These are phyloP conservation scores for Paecilomyces niveus DNA, from an alignment of 2,329 filamentous ascomycete species.

Conservation along the genomic window DNA sequence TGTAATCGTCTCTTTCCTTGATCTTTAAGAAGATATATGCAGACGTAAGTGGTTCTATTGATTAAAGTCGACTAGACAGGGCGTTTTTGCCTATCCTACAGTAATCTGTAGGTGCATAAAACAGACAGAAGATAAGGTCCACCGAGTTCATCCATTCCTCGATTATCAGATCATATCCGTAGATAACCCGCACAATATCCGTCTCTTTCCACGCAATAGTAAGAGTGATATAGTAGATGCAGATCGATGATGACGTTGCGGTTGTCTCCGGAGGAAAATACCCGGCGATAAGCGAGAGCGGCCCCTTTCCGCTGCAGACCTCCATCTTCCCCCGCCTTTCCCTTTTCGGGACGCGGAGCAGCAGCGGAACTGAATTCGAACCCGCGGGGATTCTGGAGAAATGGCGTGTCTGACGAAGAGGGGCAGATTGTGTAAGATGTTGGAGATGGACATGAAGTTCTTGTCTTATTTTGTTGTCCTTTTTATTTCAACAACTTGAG, in stretches of 20 bases:
- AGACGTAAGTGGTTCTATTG: too few species aligned
- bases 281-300: constrained; percentile 12
- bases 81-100: too few species aligned
- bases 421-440: neutral
- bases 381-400: neutral
- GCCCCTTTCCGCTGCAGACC: neutral
- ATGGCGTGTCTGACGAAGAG: neutral
- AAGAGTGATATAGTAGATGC: neutral
- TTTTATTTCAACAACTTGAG: neutral
- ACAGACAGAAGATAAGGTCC: neutral
- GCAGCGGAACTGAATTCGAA: neutral
- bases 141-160: too few species aligned
- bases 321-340: neutral
- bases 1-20: too few species aligned
- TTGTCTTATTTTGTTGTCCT: neutral
- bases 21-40: neutral
- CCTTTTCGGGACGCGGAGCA: neutral
- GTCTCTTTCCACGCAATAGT: neutral
- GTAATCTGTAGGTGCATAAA: neutral
- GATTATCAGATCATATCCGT: neutral
- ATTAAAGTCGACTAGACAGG: too few species aligned
- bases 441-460: neutral
- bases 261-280: constrained; percentile 2
- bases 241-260: neutral
- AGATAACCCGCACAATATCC: neutral